Evolutionary conservation across 805 yeast genomes (phyloP).

Genomic region (Barnettozyma californica): DNA sequence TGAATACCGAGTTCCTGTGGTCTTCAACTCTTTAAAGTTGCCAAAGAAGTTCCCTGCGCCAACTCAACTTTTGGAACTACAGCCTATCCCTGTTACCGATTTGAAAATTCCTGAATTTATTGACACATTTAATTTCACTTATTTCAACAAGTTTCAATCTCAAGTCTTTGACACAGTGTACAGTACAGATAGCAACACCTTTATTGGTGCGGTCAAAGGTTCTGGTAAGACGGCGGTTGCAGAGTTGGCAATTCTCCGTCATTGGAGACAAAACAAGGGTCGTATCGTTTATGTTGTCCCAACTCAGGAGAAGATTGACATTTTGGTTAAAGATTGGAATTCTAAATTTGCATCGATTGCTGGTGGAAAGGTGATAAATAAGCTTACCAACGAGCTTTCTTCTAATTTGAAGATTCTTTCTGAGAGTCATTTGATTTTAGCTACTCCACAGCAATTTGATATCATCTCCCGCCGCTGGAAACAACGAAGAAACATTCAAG

Average conservation of each 20-base stretch:
- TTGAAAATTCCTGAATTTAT: conserved; percentile 44
- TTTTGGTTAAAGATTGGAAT: conserved; percentile 45
- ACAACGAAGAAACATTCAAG: conserved; percentile 62
- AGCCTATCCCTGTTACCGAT: conserved; percentile 43
- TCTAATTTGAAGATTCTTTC: conserved; percentile 53
- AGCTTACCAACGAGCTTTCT: conserved; percentile 47
- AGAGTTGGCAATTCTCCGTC: conserved; percentile 65
- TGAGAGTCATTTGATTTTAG: conserved; percentile 58
- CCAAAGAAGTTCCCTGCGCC: conserved; percentile 65
- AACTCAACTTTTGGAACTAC: conserved; percentile 50
- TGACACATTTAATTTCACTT: conserved; percentile 38
- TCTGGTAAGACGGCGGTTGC: conserved; percentile 70
- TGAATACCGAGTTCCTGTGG: conserved; percentile 55
- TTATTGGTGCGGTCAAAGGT: conserved; percentile 72
- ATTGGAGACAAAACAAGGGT: conserved; percentile 67
- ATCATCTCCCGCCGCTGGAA: conserved; percentile 76
- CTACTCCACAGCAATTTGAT: conserved; percentile 80
- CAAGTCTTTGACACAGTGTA: conserved; percentile 61
- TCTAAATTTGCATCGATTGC: conserved; percentile 41
- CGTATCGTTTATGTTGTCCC: conserved; percentile 73
- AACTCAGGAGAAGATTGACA: conserved; percentile 48
- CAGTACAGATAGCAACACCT: conserved; percentile 49
- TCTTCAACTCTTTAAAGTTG: conserved; percentile 42
- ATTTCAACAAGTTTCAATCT: conserved; percentile 70
- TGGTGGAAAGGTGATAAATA: conserved; percentile 52